These are phyloP conservation scores for Gnomoniopsis smithogilvyi DNA, from an alignment of 2,329 filamentous ascomycete genomes.

Conservation along the genomic window DNA sequence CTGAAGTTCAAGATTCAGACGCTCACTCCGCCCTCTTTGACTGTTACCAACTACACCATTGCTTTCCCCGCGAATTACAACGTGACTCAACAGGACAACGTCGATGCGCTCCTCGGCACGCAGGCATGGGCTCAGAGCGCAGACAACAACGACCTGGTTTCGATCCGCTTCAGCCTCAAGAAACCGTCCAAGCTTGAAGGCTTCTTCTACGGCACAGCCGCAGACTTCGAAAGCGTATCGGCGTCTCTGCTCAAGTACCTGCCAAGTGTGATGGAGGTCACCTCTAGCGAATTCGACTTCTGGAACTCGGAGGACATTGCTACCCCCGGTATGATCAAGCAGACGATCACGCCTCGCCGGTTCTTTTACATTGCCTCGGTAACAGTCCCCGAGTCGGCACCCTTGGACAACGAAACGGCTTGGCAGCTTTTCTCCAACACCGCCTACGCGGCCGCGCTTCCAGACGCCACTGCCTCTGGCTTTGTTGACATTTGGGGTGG, in stretches of 20 bases:
- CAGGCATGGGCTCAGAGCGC: conserved; percentile 5
- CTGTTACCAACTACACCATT: conserved; percentile 8
- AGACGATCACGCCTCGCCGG: conserved; percentile 3
- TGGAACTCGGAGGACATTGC: conserved; percentile 7
- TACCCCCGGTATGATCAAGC: background rate
- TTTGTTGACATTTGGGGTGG: conserved; percentile 11
- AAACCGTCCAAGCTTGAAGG: background rate
- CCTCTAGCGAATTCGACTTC: background rate
- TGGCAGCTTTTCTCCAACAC: conserved; percentile 9
- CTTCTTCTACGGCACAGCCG: conserved; percentile 9
- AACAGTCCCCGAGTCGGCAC: conserved; percentile 1
- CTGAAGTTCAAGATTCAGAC: conserved; percentile 1
- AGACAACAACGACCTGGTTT: conserved; percentile 11
- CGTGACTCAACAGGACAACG: conserved; percentile 5
- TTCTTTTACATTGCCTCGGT: conserved; percentile 11
- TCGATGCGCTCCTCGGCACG: conserved; percentile 2
- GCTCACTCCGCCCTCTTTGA: background rate
- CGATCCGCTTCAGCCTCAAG: conserved; percentile 2
- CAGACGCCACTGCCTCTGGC: background rate
- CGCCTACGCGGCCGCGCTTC: conserved; percentile 2
- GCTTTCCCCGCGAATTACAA: background rate
- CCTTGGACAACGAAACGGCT: conserved; percentile 7
- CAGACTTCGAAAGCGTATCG: background rate
- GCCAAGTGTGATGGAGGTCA: background rate
- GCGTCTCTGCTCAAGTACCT: background rate